Conservation (phyloP, 106 monocot species). For the Vanilla planifolia region DNA sequence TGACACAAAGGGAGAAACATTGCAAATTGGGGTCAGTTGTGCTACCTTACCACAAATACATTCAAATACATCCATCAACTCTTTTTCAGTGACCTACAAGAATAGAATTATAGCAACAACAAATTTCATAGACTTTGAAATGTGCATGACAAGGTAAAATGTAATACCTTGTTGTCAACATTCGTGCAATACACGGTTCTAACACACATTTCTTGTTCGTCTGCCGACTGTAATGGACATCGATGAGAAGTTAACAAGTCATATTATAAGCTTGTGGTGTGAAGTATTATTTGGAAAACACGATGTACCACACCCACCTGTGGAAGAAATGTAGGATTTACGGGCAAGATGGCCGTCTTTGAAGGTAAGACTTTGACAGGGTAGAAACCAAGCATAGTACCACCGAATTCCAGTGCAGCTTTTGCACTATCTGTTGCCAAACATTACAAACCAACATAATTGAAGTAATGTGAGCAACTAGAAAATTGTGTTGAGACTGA, state of each 20-base stretch:
- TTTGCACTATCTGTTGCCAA: constrained; percentile 45
- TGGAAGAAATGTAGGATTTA: constrained; percentile 32
- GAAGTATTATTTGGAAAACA: too few species aligned
- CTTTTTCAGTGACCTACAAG: constrained; percentile 28
- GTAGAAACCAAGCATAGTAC: constrained; percentile 44
- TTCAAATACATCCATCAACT: constrained; percentile 41
- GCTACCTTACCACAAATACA: constrained; percentile 36
- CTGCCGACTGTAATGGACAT: constrained; percentile 37
- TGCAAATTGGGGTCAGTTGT: background rate
- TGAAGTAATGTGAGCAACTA: background rate
- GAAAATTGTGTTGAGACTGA: background rate
- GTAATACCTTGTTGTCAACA: constrained; percentile 42
- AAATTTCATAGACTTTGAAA: background rate
- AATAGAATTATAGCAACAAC: background rate
- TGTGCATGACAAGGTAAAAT: background rate
- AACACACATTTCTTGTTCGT: constrained; percentile 42
- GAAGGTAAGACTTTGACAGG: constrained; percentile 49
- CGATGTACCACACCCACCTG: constrained; percentile 12
- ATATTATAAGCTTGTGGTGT: too few species aligned
- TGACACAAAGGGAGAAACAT: too few species aligned
- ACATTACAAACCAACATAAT: background rate
- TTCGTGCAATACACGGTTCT: constrained; percentile 52
- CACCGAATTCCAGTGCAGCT: constrained; percentile 27
- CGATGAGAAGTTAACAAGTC: background rate
- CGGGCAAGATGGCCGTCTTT: constrained; percentile 48